Percentiles rank a stretch among this genome's conserved stretches.
phyloP scores from a whole-genome alignment of 1,284 basidiomycete species.

The Apiotrichum domesticum region DNA sequence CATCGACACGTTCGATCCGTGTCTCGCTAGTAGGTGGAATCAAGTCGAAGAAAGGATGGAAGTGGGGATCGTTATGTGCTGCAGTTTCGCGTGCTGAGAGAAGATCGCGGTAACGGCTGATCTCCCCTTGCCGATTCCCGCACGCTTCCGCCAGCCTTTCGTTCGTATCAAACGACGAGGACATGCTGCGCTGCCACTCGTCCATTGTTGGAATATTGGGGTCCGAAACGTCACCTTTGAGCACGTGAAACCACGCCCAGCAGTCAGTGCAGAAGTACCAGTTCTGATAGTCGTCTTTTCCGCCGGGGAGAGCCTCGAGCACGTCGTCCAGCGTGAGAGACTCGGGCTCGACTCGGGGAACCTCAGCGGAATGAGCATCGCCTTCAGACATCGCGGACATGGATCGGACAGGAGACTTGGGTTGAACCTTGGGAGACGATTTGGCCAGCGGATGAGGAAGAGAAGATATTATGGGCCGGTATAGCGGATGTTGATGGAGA shows the following conservation, averaged over 20 bases:
- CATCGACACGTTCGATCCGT: slow-evolving; percentile 25
- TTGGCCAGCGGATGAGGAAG: slow-evolving; percentile 18
- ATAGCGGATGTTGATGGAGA: slow-evolving; percentile 32
- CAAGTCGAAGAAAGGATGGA: slow-evolving; percentile 26
- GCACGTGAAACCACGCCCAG: slow-evolving; percentile 35
- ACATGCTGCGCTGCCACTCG: slow-evolving; percentile 18
- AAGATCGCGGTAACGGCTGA: not conserved
- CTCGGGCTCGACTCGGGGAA: not conserved
- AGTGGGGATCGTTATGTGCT: slow-evolving; percentile 17
- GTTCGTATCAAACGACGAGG: not conserved
- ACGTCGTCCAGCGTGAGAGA: slow-evolving; percentile 23
- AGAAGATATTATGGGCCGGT: slow-evolving; percentile 24
- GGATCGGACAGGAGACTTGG: not conserved
- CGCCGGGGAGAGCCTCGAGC: slow-evolving; percentile 33
- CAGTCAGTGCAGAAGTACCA: slow-evolving; percentile 42
- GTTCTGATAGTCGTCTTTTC: slow-evolving; percentile 16
- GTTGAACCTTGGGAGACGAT: not conserved
- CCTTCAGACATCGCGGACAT: not conserved
- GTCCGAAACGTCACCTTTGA: slow-evolving; percentile 10
- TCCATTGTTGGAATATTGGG: slow-evolving; percentile 15
- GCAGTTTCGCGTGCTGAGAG: slow-evolving; percentile 9
- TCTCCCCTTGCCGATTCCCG: slow-evolving; percentile 5
- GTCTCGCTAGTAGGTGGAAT: slow-evolving; percentile 8
- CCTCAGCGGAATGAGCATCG: not conserved
- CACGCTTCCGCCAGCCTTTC: not conserved